Evolutionary conservation across 352 stramenopile genomes (phyloP).

Genomic region (Phytophthora hybrid): DNA sequence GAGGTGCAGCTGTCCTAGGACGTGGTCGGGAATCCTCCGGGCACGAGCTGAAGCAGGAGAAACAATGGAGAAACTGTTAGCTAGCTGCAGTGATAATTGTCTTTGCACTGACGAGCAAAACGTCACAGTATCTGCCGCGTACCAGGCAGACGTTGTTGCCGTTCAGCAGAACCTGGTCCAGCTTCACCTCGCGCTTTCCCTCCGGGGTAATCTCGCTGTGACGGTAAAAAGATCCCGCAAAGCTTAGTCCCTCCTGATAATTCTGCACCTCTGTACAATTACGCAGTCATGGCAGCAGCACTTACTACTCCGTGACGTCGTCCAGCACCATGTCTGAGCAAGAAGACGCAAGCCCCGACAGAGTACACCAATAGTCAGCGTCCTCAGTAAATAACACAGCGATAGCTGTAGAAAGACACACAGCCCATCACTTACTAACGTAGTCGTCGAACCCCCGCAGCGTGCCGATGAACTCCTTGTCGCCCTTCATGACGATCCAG

Average conservation of each 20-base stretch:
- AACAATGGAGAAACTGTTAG: conserved; percentile 16
- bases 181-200: conserved; percentile 87
- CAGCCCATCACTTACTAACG: conserved; percentile 87
- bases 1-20: conserved; percentile 25
- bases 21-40: conserved; percentile 69
- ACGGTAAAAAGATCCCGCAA: background rate
- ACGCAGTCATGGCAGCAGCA: conserved; percentile 2
- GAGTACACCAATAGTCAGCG: no score
- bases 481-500: conserved; percentile 99
- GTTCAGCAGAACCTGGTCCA: conserved; percentile 98
- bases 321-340: conserved; percentile 92
- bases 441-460: conserved; percentile 97
- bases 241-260: background rate
- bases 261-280: no score
- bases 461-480: conserved; percentile 96
- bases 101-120: no score
- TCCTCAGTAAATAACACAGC: background rate
- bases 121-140: conserved; percentile 9
- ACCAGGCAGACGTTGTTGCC: conserved; percentile 98
- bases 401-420: background rate
- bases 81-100: background rate
- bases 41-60: conserved; percentile 68
- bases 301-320: conserved; percentile 95
- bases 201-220: conserved; percentile 86
- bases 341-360: no score